A percentile compares a stretch with the other conserved stretches of the same genome.
Conservation (phyloP, 805 yeast species). For the Barnettozyma salicaria region DNA sequence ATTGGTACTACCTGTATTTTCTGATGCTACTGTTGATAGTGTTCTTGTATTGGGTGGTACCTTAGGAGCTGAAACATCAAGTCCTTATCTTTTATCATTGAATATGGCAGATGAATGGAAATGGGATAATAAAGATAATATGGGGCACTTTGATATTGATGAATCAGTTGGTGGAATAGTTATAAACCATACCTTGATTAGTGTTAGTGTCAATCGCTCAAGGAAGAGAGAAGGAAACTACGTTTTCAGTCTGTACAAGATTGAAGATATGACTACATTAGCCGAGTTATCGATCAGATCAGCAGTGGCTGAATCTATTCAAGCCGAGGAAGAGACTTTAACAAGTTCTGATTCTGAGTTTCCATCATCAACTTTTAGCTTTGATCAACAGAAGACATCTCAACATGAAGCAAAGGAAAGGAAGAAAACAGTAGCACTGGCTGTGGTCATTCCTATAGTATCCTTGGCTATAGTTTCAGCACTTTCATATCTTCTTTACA, state of each 20-base stretch:
- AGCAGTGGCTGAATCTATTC: background rate
- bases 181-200: slow-evolving; percentile 44
- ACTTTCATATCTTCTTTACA: slow-evolving; percentile 12
- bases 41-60: slow-evolving; percentile 60
- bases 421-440: slow-evolving; percentile 11
- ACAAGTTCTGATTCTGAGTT: background rate
- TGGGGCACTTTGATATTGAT: slow-evolving; percentile 26
- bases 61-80: slow-evolving; percentile 40
- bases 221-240: slow-evolving; percentile 26
- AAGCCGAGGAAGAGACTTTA: background rate
- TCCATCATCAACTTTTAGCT: background rate
- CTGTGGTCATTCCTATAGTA: slow-evolving; percentile 24
- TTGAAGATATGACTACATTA: slow-evolving; percentile 31
- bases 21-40: slow-evolving; percentile 20
- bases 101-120: slow-evolving; percentile 22
- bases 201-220: slow-evolving; percentile 28
- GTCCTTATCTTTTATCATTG: slow-evolving; percentile 19
- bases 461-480: slow-evolving; percentile 15
- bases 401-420: background rate
- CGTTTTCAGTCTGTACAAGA: slow-evolving; percentile 37
- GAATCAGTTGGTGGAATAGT: slow-evolving; percentile 43
- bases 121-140: slow-evolving; percentile 22
- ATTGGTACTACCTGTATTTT: slow-evolving; percentile 49
- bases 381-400: background rate
- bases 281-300: slow-evolving; percentile 5